Evolutionary conservation across 2,329 filamentous ascomycete genomes (phyloP).

Genomic region (Chaetomium sp.): DNA sequence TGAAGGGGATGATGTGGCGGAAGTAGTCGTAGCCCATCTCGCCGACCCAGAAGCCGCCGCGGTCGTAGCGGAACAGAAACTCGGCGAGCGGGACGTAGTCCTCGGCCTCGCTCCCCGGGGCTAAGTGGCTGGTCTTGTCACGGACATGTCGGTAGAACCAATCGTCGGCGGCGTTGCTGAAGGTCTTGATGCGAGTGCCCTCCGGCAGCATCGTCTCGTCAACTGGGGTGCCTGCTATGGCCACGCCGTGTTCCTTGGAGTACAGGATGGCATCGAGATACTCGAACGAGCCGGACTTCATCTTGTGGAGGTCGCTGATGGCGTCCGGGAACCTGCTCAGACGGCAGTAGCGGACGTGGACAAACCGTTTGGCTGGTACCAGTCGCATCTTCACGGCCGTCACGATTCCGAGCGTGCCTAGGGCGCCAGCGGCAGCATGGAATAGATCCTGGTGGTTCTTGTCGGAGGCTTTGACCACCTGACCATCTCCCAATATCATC

Average conservation of each 20-base stretch:
- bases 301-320: slow-evolving; percentile 1
- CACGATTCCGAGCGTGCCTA: slow-evolving; percentile 62
- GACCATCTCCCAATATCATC: slow-evolving; percentile 62
- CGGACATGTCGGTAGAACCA: slow-evolving; percentile 74
- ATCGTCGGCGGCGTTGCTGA: slow-evolving; percentile 61
- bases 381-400: slow-evolving; percentile 41
- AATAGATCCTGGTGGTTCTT: slow-evolving; percentile 57
- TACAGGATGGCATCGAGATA: slow-evolving; percentile 2
- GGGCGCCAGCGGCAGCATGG: slow-evolving; percentile 59
- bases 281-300: background rate
- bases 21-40: slow-evolving; percentile 7
- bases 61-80: slow-evolving; percentile 14
- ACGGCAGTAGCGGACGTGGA: background rate
- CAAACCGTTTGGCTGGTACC: background rate
- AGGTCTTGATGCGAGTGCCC: slow-evolving; percentile 38
- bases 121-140: background rate
- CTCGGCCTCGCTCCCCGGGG: background rate
- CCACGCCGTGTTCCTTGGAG: slow-evolving; percentile 1
- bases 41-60: slow-evolving; percentile 16
- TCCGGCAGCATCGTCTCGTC: background rate
- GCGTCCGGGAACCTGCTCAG: background rate
- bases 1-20: slow-evolving; percentile 3
- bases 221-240: background rate
- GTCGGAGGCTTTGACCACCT: slow-evolving; percentile 50
- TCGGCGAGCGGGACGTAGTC: slow-evolving; percentile 16